These are phyloP conservation scores for Scortechinia acanthostroma DNA, from an alignment of 2,329 filamentous ascomycete genomes.

Conservation along the genomic window DNA sequence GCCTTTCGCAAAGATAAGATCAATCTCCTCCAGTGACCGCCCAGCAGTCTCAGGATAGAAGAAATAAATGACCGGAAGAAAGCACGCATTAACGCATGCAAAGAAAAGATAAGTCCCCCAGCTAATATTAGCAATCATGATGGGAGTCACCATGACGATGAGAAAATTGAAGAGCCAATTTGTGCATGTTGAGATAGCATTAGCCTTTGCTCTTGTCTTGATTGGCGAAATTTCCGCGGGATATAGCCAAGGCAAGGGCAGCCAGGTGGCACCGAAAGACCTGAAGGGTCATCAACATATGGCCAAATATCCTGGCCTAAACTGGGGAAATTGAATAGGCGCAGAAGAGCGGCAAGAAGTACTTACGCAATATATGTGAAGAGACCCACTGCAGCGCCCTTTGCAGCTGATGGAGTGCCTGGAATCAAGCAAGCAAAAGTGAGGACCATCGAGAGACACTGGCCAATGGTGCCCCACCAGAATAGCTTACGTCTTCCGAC, in stretches of 20 bases:
- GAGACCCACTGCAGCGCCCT: conserved; percentile 25
- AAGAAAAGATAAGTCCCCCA: conserved; percentile 16
- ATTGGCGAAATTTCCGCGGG: conserved; percentile 54
- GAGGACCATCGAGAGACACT: conserved; percentile 7
- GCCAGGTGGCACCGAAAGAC: too few relatives aligned
- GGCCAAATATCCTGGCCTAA: too few relatives aligned
- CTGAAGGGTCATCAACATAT: too few relatives aligned
- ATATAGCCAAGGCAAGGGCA: conserved; percentile 56
- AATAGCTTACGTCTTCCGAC: not conserved
- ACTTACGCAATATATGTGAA: too few relatives aligned
- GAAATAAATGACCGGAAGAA: conserved; percentile 11
- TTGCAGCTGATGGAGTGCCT: conserved; percentile 10
- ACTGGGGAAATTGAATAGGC: conserved; percentile 51
- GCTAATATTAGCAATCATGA: not conserved
- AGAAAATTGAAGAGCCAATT: conserved; percentile 46
- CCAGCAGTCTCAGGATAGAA: conserved; percentile 4
- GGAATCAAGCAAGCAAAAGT: not conserved
- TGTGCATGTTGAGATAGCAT: conserved; percentile 53
- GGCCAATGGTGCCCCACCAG: conserved; percentile 17
- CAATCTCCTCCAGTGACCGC: conserved; percentile 26
- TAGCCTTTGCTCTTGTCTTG: conserved; percentile 51
- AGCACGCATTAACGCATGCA: conserved; percentile 12
- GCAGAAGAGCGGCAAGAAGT: conserved; percentile 56
- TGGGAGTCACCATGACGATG: conserved; percentile 1
- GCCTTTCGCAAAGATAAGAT: conserved; percentile 16